phyloP scores from a whole-genome alignment of 768 basidiomycete species.

The Suillus spraguei region DNA sequence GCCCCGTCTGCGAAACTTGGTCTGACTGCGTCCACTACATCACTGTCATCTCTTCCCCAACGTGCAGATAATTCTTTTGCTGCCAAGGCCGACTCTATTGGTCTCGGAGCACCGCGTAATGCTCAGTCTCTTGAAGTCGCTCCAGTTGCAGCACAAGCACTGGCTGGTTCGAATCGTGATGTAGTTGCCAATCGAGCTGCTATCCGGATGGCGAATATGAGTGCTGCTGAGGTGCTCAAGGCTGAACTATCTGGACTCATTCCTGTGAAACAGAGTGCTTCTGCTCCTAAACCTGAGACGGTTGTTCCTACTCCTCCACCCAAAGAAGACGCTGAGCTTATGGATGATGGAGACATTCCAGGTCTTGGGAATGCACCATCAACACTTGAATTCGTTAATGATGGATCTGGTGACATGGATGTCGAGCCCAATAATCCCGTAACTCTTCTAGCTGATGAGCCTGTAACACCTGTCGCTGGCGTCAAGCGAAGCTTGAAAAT shows the following conservation, averaged over 20 bases:
- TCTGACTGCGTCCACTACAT: conserved; percentile 25
- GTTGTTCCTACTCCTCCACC: conserved; percentile 31
- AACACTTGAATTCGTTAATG: conserved; percentile 17
- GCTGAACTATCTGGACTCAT: conserved; percentile 74
- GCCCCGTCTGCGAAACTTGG: conserved; percentile 33
- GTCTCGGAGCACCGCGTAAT: conserved; percentile 66
- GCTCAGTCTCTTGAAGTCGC: conserved; percentile 57
- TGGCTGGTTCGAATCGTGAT: conserved; percentile 87
- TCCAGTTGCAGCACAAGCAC: conserved; percentile 66
- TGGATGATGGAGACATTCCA: conserved; percentile 36
- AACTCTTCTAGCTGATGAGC: conserved; percentile 25
- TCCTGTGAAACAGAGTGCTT: conserved; percentile 41
- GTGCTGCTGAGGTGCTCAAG: conserved; percentile 91
- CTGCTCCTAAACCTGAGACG: conserved; percentile 37
- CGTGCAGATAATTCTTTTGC: conserved; percentile 71
- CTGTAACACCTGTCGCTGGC: conserved; percentile 23
- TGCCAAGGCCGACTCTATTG: conserved; percentile 76
- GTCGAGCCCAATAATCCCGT: conserved; percentile 18
- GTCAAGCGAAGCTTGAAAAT: conserved; percentile 49
- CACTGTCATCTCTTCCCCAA: conserved; percentile 58
- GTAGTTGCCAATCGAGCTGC: conserved; percentile 88
- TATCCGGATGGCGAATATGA: conserved; percentile 95
- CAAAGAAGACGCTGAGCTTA: conserved; percentile 27
- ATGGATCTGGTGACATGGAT: conserved; percentile 34
- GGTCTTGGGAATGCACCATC: conserved; percentile 33